These are phyloP conservation scores for Coemansia javaensis DNA, from an alignment of 192 early-diverging fungal genomes.

Conservation along the genomic window DNA sequence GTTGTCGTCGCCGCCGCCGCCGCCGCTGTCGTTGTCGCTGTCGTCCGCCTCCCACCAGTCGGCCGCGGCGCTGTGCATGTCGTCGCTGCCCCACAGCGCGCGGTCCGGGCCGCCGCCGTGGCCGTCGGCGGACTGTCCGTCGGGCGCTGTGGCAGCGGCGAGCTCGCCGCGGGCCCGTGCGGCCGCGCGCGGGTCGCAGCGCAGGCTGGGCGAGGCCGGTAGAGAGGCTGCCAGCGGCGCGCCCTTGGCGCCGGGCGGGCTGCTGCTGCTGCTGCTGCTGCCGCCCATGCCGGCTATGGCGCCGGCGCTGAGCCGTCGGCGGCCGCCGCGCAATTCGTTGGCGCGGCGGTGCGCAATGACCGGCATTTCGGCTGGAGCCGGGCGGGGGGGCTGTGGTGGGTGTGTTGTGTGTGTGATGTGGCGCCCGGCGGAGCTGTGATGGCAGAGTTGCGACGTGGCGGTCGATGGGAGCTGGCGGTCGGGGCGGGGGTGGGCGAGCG, in stretches of 20 bases:
- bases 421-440: no score
- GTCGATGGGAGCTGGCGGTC: no score
- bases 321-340: conserved; percentile 43
- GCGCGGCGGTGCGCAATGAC: conserved; percentile 48
- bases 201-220: no score
- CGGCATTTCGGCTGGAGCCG: conserved; percentile 19
- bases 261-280: conserved; percentile 1
- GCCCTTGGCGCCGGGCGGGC: neutral
- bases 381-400: neutral
- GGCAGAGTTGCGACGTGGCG: no score
- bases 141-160: neutral
- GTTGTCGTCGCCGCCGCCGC: neutral
- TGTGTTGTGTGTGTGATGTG: neutral
- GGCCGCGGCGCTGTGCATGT: neutral
- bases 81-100: neutral
- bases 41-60: no score
- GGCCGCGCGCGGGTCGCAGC: no score
- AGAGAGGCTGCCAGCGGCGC: no score
- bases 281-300: conserved; percentile 12
- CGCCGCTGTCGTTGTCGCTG: neutral
- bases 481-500: no score
- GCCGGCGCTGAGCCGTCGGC: conserved; percentile 47
- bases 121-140: no score
- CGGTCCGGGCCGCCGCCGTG: no score
- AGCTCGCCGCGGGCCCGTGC: neutral